A percentile compares a stretch with the other conserved stretches of the same genome.
Evolutionary conservation across 2,329 filamentous ascomycete species (phyloP).

Genomic region (Ambrosiella beaveri): DNA sequence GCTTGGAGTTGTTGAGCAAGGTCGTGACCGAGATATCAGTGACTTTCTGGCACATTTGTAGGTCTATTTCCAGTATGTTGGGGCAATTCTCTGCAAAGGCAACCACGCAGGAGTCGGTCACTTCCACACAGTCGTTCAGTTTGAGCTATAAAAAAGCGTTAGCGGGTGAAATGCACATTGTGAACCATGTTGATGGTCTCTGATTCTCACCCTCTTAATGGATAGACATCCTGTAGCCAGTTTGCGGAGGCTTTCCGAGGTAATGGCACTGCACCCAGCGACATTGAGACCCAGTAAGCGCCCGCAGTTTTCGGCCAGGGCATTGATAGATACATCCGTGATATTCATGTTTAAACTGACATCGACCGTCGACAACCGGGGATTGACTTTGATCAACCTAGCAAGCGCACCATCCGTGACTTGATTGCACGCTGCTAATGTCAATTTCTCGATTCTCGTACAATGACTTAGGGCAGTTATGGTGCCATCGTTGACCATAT

Average conservation of each 20-base stretch:
- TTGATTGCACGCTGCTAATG: constrained; percentile 72
- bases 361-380: constrained; percentile 72
- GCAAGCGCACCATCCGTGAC: constrained; percentile 73
- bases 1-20: constrained; percentile 58
- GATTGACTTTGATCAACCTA: constrained; percentile 61
- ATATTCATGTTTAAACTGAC: constrained; percentile 73
- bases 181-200: not conserved
- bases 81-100: constrained; percentile 79
- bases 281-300: constrained; percentile 87
- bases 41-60: constrained; percentile 68
- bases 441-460: constrained; percentile 82
- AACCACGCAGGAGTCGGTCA: constrained; percentile 65
- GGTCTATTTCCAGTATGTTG: constrained; percentile 89
- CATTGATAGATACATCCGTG: constrained; percentile 62
- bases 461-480: constrained; percentile 66
- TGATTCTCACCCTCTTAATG: constrained; percentile 59
- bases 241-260: constrained; percentile 66
- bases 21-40: constrained; percentile 71
- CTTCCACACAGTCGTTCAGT: constrained; percentile 76
- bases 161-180: not conserved
- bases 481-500: constrained; percentile 71
- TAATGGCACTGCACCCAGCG: constrained; percentile 66
- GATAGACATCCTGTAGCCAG: constrained; percentile 70
- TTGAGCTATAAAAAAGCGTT: constrained; percentile 45
- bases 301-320: constrained; percentile 64